A percentile compares a stretch with the other conserved stretches of the same genome.
phyloP scores from a whole-genome alignment of 176 grass and related monocot genomes.

The Oryza glaberrima region DNA sequence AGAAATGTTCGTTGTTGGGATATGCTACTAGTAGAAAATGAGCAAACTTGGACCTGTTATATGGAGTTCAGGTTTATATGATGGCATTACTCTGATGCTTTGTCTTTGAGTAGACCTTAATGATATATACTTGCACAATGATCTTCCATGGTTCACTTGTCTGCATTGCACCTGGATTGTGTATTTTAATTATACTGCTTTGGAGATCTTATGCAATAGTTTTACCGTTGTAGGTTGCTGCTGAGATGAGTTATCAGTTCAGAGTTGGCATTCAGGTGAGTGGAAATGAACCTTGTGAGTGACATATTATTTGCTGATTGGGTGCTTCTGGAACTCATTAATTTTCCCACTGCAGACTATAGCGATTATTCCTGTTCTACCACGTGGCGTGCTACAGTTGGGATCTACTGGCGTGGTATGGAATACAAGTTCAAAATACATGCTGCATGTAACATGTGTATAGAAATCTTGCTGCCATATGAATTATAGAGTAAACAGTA shows the following conservation, averaged over 20 bases:
- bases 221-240: conserved; percentile 49
- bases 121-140: not conserved
- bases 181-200: conserved; percentile 1
- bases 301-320: conserved; percentile 1
- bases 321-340: conserved; percentile 29
- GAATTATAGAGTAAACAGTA: conserved; percentile 16
- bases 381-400: conserved; percentile 72
- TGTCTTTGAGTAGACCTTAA: not conserved
- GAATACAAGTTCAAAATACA: conserved; percentile 13
- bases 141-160: not conserved
- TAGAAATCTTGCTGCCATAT: conserved; percentile 13
- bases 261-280: conserved; percentile 69
- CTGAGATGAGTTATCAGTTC: conserved; percentile 66
- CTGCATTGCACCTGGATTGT: not conserved
- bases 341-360: conserved; percentile 63
- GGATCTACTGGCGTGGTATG: conserved; percentile 73
- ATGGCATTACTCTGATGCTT: not conserved
- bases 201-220: conserved; percentile 24
- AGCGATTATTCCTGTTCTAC: conserved; percentile 78
- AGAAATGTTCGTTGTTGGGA: conserved; percentile 15
- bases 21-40: not conserved
- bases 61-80: not conserved
- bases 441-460: conserved; percentile 15
- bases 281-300: conserved; percentile 28
- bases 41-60: conserved; percentile 3